Base-by-base conservation (phyloP, 208 protist species). In the Acanthamoeba polyphaga region DNA sequence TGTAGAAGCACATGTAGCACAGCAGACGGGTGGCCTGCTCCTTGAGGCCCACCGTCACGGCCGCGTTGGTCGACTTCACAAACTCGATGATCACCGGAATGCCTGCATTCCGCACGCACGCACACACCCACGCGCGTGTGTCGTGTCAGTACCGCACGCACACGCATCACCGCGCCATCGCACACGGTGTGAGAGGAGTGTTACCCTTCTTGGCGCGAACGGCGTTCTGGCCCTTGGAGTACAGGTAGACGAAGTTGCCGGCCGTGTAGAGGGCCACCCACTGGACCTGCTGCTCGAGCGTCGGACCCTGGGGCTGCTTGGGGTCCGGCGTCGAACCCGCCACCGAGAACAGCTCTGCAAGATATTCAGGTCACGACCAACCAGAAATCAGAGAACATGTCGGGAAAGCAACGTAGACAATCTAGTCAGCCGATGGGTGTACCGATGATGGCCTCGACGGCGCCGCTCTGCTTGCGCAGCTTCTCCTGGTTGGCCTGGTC, bases 1-100 rank as follows among this genome's bases (percentile, higher is more conserved):
- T 82, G 72, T 82, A 82, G 72, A 82, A 82, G 72, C 72, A 82
- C 72, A 82, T 9, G 72, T 82, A 82, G 43, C 72, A 82, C 72
- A 82, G 72, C 72, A 82, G 29, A 24, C 72, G 72, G 12, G 72
- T 82, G 43, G 72, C 72, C 72, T 82, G 72, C 24, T 82, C 72
- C 72, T 82, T 82, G 72, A 82, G 49, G 72, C 38, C 72, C 22
- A 82, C 72, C 32, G 72, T 82, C 72, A 82, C 72, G 17, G 19
- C 72, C 72, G 32, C 7, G 72, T 82, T 53, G 72, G 72, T 82
- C 32, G 72, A 82, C 72, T 82, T 82, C 10, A 82, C 43, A 43
- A 82, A 53, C 72, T 82, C 72, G 19, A 82, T n/a, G 7, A 82
- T 34, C 72, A 51, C 34, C 32, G 72, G 72, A 29, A 82, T 82